A percentile compares a stretch with the other conserved stretches of the same genome.
These are phyloP conservation scores for Emmonsiellopsis sp. DNA, from an alignment of 2,329 filamentous ascomycete species.

Conservation along the genomic window DNA sequence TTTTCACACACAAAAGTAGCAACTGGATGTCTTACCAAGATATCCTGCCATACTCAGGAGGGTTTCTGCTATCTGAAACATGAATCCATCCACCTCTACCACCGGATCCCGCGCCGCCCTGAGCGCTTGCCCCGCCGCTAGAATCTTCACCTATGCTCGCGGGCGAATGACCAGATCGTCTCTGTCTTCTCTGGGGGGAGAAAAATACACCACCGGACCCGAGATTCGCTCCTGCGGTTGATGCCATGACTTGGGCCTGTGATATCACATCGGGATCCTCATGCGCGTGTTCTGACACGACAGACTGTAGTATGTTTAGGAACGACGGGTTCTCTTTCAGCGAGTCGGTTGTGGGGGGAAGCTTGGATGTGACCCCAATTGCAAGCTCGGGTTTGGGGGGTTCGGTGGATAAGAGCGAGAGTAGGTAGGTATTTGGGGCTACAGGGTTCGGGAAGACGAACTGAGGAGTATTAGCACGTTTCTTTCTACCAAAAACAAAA, in stretches of 20 bases:
- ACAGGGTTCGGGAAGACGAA: conserved; percentile 28
- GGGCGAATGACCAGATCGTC: conserved; percentile 19
- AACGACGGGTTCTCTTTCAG: conserved; percentile 50
- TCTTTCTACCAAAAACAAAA: neutral
- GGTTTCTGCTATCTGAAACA: conserved; percentile 50
- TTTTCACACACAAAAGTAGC: neutral
- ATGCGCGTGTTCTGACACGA: conserved; percentile 45
- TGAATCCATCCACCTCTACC: conserved; percentile 55
- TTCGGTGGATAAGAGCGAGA: conserved; percentile 48
- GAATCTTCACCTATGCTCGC: conserved; percentile 37
- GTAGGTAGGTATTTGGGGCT: conserved; percentile 34
- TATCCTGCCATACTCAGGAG: conserved; percentile 56
- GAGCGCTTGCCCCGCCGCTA: conserved; percentile 48
- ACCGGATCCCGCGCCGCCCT: conserved; percentile 50
- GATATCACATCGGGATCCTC: conserved; percentile 49
- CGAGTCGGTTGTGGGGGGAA: conserved; percentile 49
- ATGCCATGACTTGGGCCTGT: conserved; percentile 53
- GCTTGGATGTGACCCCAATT: conserved; percentile 45
- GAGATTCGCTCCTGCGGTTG: conserved; percentile 47
- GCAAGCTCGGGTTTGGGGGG: conserved; percentile 46
- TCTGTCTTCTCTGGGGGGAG: conserved; percentile 23
- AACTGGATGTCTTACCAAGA: conserved; percentile 36
- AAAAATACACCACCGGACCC: conserved; percentile 43
- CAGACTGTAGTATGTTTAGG: conserved; percentile 47
- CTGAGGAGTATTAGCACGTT: conserved; percentile 6